Evolutionary conservation across 495 filamentous ascomycete genomes (phyloP), one percentile per base, ranked within the genome.

Genomic region (Xylaria flabelliformis): DNA sequence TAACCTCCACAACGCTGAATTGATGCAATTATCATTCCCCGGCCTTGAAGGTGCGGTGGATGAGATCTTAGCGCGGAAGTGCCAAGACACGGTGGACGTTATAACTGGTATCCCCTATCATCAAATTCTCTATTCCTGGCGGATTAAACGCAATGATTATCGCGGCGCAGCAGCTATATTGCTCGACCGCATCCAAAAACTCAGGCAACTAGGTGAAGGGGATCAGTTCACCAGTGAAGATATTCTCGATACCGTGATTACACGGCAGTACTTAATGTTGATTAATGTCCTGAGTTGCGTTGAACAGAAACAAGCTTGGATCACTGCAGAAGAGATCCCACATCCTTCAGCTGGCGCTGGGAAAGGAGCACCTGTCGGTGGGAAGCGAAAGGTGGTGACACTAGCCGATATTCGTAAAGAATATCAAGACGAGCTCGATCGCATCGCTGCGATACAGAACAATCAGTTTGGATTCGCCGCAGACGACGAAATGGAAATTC

Each of bases 271-370:
- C 71, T 79, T 98, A 12, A 87, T 91, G 69, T 85, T 98, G 48
- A 95, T 98, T 82, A 98, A 99, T 78, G 88, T 93, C 4, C 83
- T 99, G 73, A 90, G 89, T 62, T 96, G 93, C 71, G 93, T 97
- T n/a, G 88, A 91, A 46, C 84, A 90, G 72, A 90, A 92, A 74
- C 90, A 97, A 77, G 93, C 92, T 0, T 98, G 88, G 84, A 85
- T 91, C 64, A 80, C 89, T 10, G 83, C 82, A 51, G 88, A 88
- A 59, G 78, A 82, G 29, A 63, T 74, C 32, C 29, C 74, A 1
- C 72, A 64, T 46, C 72, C 67, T 55, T 81, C 21, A 17, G 39
- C 41, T 21, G 42, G 15, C 9, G 32, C 46, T 26, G 55, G 19
- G 26, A 70, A 55, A 24, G 69, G 74, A n/a, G 73, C 51, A 26